Conservation (phyloP, 1,284 basidiomycete genomes). For the Hymenochaete sp. region DNA sequence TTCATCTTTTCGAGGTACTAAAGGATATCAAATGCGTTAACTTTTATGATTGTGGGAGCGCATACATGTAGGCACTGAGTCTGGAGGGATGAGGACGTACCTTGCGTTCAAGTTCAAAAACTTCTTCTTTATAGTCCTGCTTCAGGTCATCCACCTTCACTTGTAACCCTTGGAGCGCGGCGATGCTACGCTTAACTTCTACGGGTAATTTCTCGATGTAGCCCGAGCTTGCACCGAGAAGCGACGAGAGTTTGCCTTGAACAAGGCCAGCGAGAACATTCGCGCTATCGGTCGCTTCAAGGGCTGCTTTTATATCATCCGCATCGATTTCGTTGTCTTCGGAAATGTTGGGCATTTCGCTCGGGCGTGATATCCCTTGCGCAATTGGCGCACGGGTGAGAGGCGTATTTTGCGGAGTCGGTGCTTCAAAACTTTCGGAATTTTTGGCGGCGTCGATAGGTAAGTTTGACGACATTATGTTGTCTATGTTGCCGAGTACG, state of each 20-base stretch:
- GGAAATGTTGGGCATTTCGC: constrained; percentile 56
- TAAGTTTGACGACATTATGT: constrained; percentile 13
- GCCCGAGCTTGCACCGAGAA: constrained; percentile 76
- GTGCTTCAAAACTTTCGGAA: constrained; percentile 45
- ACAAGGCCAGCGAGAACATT: constrained; percentile 56
- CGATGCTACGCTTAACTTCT: constrained; percentile 78
- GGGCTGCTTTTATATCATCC: constrained; percentile 26
- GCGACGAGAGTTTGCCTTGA: constrained; percentile 53
- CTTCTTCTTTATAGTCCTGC: constrained; percentile 94
- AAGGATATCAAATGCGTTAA: constrained; percentile 1
- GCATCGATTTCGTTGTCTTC: constrained; percentile 52
- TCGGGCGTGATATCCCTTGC: constrained; percentile 56
- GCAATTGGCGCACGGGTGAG: constrained; percentile 62
- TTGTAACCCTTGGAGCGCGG: constrained; percentile 93
- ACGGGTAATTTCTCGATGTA: constrained; percentile 83
- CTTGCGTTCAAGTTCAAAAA: constrained; percentile 95
- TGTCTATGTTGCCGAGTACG: no score
- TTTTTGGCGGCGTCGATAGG: constrained; percentile 7
- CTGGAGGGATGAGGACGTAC: constrained; percentile 33
- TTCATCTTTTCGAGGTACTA: constrained; percentile 81
- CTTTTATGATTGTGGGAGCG: neutral
- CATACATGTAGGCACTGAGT: neutral
- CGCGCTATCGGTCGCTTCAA: no score
- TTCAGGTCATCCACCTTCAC: constrained; percentile 90
- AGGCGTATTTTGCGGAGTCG: constrained; percentile 79